These are phyloP conservation scores for Heteromeles arbutifolia DNA, from an alignment of 306 rosid genomes.

Conservation along the genomic window DNA sequence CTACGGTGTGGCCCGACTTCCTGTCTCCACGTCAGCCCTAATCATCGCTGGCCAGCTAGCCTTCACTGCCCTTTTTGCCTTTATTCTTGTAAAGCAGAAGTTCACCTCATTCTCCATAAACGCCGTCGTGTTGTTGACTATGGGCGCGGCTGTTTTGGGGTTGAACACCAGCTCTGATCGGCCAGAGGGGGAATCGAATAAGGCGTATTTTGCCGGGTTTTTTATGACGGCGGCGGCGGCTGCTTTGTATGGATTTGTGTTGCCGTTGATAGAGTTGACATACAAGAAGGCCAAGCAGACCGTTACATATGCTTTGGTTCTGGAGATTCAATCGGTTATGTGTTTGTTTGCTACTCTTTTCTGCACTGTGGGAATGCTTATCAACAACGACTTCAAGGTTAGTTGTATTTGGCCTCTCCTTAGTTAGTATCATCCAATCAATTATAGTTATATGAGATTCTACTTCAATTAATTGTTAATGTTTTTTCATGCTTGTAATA, in stretches of 20 bases:
- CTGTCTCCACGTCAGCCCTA: slow-evolving; percentile 57
- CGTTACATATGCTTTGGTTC: slow-evolving; percentile 52
- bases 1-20: slow-evolving; percentile 55
- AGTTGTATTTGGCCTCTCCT: too few relatives aligned
- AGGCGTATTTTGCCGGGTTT: slow-evolving; percentile 48
- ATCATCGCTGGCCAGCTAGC: slow-evolving; percentile 55
- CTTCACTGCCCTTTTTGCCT: slow-evolving; percentile 65
- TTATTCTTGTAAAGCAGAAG: slow-evolving; percentile 45
- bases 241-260: slow-evolving; percentile 51
- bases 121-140: slow-evolving; percentile 50
- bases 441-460: too few relatives aligned
- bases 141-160: slow-evolving; percentile 59
- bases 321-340: slow-evolving; percentile 83
- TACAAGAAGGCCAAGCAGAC: slow-evolving; percentile 50
- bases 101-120: slow-evolving; percentile 57
- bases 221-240: slow-evolving; percentile 64
- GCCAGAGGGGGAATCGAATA: slow-evolving; percentile 49
- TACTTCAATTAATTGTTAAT: too few relatives aligned
- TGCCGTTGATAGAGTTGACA: slow-evolving; percentile 66
- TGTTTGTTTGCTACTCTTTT: slow-evolving; percentile 59
- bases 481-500: too few relatives aligned
- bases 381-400: too few relatives aligned
- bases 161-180: slow-evolving; percentile 56
- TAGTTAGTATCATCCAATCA: too few relatives aligned
- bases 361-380: slow-evolving; percentile 12